Evolutionary conservation across 176 grass and related monocot genomes (phyloP).

Genomic region (maize (Zea mays)): DNA sequence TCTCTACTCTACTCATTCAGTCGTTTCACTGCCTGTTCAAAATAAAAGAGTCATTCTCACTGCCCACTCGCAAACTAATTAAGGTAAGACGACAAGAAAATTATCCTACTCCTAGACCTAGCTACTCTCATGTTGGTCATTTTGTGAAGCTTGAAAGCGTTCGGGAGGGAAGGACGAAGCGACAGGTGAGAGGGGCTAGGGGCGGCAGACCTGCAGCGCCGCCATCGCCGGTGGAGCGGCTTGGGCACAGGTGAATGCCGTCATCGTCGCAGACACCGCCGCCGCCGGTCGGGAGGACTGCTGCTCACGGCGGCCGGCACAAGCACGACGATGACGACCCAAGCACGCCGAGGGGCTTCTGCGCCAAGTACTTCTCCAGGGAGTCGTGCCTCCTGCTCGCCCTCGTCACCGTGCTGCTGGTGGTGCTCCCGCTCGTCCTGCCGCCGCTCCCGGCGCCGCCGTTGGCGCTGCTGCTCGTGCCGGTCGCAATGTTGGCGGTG

Average conservation of each 20-base stretch:
- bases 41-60: background rate
- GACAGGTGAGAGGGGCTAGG: background rate
- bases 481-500: constrained; percentile 43
- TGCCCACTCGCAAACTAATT: background rate
- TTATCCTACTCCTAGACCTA: background rate
- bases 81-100: background rate
- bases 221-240: background rate
- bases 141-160: constrained; percentile 6
- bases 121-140: background rate
- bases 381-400: constrained; percentile 49
- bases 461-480: constrained; percentile 50
- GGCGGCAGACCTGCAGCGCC: background rate
- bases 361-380: constrained; percentile 55
- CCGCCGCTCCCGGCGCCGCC: constrained; percentile 76
- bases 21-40: background rate
- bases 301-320: background rate
- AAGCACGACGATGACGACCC: background rate
- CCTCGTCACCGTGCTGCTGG: constrained; percentile 46
- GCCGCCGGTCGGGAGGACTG: background rate
- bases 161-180: background rate
- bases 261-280: background rate
- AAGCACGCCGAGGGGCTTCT: constrained; percentile 24
- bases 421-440: constrained; percentile 63
- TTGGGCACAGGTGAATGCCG: background rate
- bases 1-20: background rate